Evolutionary conservation across 495 filamentous ascomycete species (phyloP), one percentile per base, ranked within the genome.

Genomic region (Aspergillus bertholletiae): DNA sequence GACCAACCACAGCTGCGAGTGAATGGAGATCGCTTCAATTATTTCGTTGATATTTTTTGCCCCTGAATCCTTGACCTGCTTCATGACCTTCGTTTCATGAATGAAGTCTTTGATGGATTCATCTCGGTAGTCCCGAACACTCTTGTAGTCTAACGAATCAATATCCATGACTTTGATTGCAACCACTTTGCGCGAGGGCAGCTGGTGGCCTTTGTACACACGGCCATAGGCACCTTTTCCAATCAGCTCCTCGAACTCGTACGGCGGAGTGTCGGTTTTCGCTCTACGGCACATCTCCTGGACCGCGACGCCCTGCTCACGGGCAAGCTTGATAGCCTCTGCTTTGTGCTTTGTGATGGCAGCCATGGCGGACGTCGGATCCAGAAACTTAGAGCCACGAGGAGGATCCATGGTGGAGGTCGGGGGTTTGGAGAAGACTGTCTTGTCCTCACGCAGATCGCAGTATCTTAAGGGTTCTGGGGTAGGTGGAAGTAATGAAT

Each of bases 121-220:
- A 60, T 92, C 85, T 53, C 85, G 84, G 26, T 85, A 84, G 59
- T 89, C 87, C 18, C 84, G 68, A 13, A 87, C 79, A 15, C 76
- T 74, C 49, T 77, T 75, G 62, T 84, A 86, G 70, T 97, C 94
- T 46, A 85, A 76, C 46, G 88, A 85, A 64, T 98, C 94, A n/a
- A 96, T 87, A 63, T 97, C 90, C 63, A 97, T 85, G 54, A 97
- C 92, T 66, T 98, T 98, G 66, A 98, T 85, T 5, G 95, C 95
- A 3, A 97, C 90, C 20, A 93, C 65, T 18, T 79, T 69, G 22
- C 81, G 78, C 0, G 79, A 81, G n/a, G 80, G 71, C 70, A 71
- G 69, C 75, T 86, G 55, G 63, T 62, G 65, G 20, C 83, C 90
- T 70, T 94, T 96, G 78, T 92, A 98, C 8, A 98, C 94, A 32